Percentiles rank a stretch among this genome's conserved stretches.
phyloP scores from a whole-genome alignment of 1,139 yeast genomes.

The Suhomyces panamericanus region DNA sequence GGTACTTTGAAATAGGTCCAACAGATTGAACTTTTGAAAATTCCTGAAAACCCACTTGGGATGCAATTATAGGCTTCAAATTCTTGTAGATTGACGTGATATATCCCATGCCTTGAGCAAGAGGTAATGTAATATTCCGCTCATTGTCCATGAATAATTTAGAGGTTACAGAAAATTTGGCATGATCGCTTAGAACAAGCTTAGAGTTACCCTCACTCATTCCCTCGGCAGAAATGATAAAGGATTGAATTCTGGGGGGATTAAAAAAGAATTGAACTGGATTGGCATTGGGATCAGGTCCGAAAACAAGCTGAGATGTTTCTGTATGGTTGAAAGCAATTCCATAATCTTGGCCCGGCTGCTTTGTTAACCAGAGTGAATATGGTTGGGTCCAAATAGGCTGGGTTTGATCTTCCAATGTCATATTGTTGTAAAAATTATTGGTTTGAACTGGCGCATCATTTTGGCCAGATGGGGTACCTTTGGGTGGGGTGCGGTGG shows the following conservation, averaged over 20 bases:
- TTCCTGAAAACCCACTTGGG: constrained; percentile 65
- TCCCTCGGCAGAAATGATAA: constrained; percentile 38
- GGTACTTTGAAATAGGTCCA: constrained; percentile 29
- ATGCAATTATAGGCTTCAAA: constrained; percentile 54
- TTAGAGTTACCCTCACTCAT: constrained; percentile 23
- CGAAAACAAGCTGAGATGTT: constrained; percentile 42
- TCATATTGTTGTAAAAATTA: constrained; percentile 44
- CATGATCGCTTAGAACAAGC: constrained; percentile 29
- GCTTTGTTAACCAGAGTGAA: constrained; percentile 46
- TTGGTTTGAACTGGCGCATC: constrained; percentile 45
- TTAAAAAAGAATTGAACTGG: constrained; percentile 48
- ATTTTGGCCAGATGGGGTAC: constrained; percentile 24
- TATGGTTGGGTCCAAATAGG: constrained; percentile 52
- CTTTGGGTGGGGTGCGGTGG: constrained; percentile 36
- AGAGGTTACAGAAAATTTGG: constrained; percentile 39
- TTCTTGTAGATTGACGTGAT: constrained; percentile 61
- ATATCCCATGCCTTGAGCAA: constrained; percentile 68
- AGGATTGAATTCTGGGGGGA: constrained; percentile 48
- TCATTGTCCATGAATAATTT: constrained; percentile 20
- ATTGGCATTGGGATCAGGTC: constrained; percentile 40
- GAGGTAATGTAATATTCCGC: constrained; percentile 31
- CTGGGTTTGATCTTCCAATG: constrained; percentile 46
- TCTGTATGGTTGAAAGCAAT: constrained; percentile 48
- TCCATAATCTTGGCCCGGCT: constrained; percentile 40
- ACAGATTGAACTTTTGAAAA: constrained; percentile 26